Conservation (phyloP, 208 protist genomes). For the Lotmaria passim region DNA sequence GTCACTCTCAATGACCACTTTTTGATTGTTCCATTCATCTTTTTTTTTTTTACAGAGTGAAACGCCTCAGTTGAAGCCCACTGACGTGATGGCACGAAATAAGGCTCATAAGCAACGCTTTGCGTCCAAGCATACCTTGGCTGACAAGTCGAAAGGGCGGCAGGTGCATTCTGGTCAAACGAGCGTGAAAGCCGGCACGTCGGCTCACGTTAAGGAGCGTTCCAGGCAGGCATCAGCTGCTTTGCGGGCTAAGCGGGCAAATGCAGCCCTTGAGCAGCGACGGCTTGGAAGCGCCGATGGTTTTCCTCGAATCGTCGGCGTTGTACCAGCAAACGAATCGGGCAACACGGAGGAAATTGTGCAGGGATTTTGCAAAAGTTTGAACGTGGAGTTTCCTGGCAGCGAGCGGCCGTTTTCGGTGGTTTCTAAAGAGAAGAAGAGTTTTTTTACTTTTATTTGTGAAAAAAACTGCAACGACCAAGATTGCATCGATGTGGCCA, state of each 20-base stretch:
- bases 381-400: slow-evolving; percentile 45
- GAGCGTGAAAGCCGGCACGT: slow-evolving; percentile 49
- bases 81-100: slow-evolving; percentile 67
- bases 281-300: slow-evolving; percentile 56
- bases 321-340: slow-evolving; percentile 86
- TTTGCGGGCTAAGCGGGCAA: slow-evolving; percentile 54
- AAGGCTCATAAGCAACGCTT: slow-evolving; percentile 73
- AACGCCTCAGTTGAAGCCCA: not conserved
- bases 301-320: slow-evolving; percentile 72
- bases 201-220: slow-evolving; percentile 56
- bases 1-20: too few species aligned
- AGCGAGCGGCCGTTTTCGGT: slow-evolving; percentile 61
- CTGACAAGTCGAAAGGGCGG: slow-evolving; percentile 72
- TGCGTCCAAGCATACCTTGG: slow-evolving; percentile 49
- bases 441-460: slow-evolving; percentile 77
- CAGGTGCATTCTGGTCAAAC: slow-evolving; percentile 43
- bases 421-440: slow-evolving; percentile 65
- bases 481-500: slow-evolving; percentile 81
- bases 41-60: not conserved
- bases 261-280: slow-evolving; percentile 49
- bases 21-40: not conserved
- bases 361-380: slow-evolving; percentile 52
- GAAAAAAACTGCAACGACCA: slow-evolving; percentile 86
- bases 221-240: slow-evolving; percentile 51
- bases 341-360: slow-evolving; percentile 80